Base-by-base conservation (phyloP, 257 asterid genomes). In the Echites panduratus region DNA sequence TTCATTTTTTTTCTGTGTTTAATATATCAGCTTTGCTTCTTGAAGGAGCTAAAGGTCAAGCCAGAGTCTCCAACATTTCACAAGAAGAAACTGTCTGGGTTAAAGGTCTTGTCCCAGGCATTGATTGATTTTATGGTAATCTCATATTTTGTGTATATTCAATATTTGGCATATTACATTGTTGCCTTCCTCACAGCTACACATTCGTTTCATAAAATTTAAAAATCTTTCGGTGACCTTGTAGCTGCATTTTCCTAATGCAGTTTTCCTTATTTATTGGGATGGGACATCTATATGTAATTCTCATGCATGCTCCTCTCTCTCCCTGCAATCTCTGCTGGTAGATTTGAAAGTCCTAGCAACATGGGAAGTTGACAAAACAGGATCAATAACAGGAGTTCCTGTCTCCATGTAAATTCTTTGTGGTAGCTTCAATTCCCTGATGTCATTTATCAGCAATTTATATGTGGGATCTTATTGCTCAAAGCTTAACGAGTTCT, bases 101-200 rank as follows among this genome's bases (percentile, higher is more conserved):
- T 70, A 98, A 95, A 82, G 99, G 98, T 70, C 92, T 95, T 73
- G 99, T 95, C 61, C 98, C 98, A 9, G 98, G 98, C 84, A 95
- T 95, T 75, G 99, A 92, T 78, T 95, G n/a, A n/a, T n/a, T 92
- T 80, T 95, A 95, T 74, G 97, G 99, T 94, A 88, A 82, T 80
- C 50, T 57, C 40, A 72, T 32, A 16, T 68, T 57, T n/a, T 53
- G 5, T 69, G 5, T 38, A 35, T 17, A n/a, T n/a, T n/a, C n/a
- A n/a, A 20, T 20, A 61, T 24, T 61, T 22, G 38, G 53, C 9
- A 40, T 32, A 3, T 2, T 61, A 54, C n/a, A 74, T 16, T 59
- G 4, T 41, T 41, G 53, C 20, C 63, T 38, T 44, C 48, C 41
- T 41, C 20, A 12, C 0, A 12, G 44, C 64, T 32, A 16, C 62